These are phyloP conservation scores for Yarrowia phangngaensis DNA, from an alignment of 805 yeast genomes.

Conservation along the genomic window DNA sequence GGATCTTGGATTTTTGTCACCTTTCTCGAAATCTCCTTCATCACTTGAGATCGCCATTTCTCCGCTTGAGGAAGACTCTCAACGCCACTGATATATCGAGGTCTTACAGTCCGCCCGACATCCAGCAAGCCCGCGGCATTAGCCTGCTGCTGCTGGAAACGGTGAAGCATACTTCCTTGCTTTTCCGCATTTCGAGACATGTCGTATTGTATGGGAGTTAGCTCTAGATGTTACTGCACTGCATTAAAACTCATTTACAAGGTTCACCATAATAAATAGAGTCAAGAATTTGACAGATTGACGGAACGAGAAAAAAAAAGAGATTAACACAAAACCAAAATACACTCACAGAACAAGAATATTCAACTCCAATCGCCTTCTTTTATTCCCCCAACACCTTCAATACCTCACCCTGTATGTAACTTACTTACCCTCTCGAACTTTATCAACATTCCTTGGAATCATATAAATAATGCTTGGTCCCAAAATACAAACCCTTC, in stretches of 20 bases:
- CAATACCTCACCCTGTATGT: no score
- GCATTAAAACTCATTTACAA: no score
- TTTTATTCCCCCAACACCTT: no score
- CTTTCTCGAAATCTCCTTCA: slow-evolving; percentile 60
- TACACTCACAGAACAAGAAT: no score
- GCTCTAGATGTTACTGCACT: no score
- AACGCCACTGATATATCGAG: slow-evolving; percentile 54
- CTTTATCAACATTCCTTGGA: slow-evolving; percentile 23
- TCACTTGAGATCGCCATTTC: slow-evolving; percentile 59
- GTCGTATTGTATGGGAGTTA: no score
- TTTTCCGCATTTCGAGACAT: slow-evolving; percentile 80
- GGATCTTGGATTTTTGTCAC: slow-evolving; percentile 63
- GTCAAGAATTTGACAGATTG: no score
- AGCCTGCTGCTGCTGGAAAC: slow-evolving; percentile 61
- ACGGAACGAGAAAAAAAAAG: no score
- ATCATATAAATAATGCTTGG: slow-evolving; percentile 19
- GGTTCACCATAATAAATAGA: no score
- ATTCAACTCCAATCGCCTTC: no score
- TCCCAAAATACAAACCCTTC: slow-evolving; percentile 25
- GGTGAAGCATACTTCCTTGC: slow-evolving; percentile 64
- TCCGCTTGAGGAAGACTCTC: slow-evolving; percentile 60
- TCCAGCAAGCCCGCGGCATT: slow-evolving; percentile 58
- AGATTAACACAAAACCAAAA: no score
- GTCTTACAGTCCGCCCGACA: slow-evolving; percentile 55
- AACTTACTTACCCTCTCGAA: slow-evolving; percentile 25